These are phyloP conservation scores for Vaccinium macrocarpon DNA, from an alignment of 148 eudicot species.

Conservation along the genomic window DNA sequence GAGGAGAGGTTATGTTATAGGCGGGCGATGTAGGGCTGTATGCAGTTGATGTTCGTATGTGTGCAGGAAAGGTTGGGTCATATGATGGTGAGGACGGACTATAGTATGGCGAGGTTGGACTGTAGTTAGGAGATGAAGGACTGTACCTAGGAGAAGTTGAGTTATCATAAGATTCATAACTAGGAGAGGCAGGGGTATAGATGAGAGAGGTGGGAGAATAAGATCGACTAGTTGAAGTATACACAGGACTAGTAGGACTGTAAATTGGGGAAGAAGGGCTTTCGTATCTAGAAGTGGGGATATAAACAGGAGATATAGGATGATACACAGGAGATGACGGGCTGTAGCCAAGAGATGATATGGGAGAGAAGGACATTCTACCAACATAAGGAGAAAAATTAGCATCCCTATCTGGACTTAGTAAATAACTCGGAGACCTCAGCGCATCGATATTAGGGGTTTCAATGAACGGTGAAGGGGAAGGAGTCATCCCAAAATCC, in stretches of 20 bases:
- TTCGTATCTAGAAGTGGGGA: constrained; percentile 45
- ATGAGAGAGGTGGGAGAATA: constrained; percentile 45
- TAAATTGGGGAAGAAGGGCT: constrained; percentile 55
- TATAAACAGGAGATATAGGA: constrained; percentile 43
- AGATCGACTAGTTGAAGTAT: constrained; percentile 39
- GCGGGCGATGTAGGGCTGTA: not conserved
- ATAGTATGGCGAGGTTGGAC: constrained; percentile 49
- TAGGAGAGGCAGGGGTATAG: constrained; percentile 39
- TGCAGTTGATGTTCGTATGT: constrained; percentile 49
- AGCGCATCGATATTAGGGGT: constrained; percentile 83
- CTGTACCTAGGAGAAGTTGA: constrained; percentile 47
- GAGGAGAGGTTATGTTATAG: constrained; percentile 51
- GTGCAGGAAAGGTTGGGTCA: constrained; percentile 49
- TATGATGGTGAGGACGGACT: constrained; percentile 46
- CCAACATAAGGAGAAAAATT: constrained; percentile 57
- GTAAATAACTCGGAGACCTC: constrained; percentile 82
- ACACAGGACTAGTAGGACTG: constrained; percentile 47
- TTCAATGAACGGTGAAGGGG: constrained; percentile 64
- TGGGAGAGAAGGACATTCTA: constrained; percentile 51
- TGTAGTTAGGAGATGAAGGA: constrained; percentile 49
- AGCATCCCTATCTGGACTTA: constrained; percentile 70
- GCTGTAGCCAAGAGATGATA: constrained; percentile 51
- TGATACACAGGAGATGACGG: constrained; percentile 48
- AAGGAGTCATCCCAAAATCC: constrained; percentile 90
- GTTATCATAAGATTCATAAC: constrained; percentile 23